Percentiles rank a stretch among this genome's conserved stretches.
phyloP scores from a whole-genome alignment of 192 early-diverging fungal genomes.

The Coemansia biformis region DNA sequence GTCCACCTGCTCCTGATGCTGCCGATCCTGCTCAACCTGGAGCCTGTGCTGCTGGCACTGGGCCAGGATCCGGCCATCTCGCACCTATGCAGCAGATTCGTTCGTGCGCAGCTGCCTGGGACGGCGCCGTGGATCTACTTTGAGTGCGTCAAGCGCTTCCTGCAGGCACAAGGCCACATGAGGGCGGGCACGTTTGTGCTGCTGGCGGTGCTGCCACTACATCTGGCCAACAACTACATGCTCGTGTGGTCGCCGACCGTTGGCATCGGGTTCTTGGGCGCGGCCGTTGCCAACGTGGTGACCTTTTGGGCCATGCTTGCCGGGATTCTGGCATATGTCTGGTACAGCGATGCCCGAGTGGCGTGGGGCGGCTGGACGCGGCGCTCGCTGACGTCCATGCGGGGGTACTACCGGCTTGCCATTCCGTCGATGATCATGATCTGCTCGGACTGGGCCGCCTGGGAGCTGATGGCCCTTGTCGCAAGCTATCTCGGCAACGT shows the following conservation, averaged over 20 bases:
- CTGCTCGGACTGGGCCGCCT: constrained; percentile 75
- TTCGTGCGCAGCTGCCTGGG: constrained; percentile 61
- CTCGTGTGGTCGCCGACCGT: constrained; percentile 44
- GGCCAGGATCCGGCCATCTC: constrained; percentile 75
- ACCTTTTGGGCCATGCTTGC: constrained; percentile 58
- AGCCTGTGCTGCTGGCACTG: constrained; percentile 59
- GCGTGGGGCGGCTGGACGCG: constrained; percentile 81
- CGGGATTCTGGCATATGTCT: constrained; percentile 52
- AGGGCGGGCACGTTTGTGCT: constrained; percentile 53
- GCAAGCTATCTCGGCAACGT: constrained; percentile 69
- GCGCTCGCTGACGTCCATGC: constrained; percentile 56
- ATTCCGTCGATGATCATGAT: constrained; percentile 79
- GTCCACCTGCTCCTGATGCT: constrained; percentile 14
- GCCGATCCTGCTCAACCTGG: constrained; percentile 27
- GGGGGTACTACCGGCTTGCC: constrained; percentile 63
- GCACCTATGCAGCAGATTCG: constrained; percentile 58
- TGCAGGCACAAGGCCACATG: constrained; percentile 91
- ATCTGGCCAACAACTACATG: constrained; percentile 21
- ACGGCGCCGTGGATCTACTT: constrained; percentile 68
- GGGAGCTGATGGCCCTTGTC: constrained; percentile 62
- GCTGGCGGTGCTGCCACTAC: constrained; percentile 19
- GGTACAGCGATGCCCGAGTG: constrained; percentile 30
- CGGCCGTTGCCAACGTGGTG: constrained; percentile 60
- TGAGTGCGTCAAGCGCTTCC: constrained; percentile 76
- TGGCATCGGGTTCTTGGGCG: constrained; percentile 62